Evolutionary conservation across 192 early-diverging fungal species (phyloP).

Genomic region (Coemansia sp.): DNA sequence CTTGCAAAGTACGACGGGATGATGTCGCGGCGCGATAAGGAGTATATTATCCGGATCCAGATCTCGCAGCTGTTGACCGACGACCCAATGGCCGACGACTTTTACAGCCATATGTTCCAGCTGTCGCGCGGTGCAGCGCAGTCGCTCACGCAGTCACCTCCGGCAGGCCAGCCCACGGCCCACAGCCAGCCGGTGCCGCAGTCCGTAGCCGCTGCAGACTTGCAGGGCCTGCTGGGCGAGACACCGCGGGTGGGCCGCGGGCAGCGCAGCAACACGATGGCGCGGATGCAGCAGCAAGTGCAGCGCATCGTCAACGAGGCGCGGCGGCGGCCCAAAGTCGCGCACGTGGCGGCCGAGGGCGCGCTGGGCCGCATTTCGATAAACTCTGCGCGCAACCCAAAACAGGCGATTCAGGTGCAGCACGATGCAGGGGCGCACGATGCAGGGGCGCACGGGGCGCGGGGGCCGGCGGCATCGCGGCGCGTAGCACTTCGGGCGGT

Average conservation of each 20-base stretch:
- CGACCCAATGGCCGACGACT: slow-evolving; percentile 91
- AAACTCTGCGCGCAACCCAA: slow-evolving; percentile 85
- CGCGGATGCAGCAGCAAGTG: slow-evolving; percentile 91
- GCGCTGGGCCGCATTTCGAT: slow-evolving; percentile 93
- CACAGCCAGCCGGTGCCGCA: background rate
- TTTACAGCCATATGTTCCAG: slow-evolving; percentile 92
- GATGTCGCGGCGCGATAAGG: slow-evolving; percentile 95
- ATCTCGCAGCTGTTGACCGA: slow-evolving; percentile 91
- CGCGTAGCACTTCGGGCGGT: slow-evolving; percentile 63
- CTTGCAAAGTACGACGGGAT: slow-evolving; percentile 81
- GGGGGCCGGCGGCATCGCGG: slow-evolving; percentile 58
- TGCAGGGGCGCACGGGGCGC: slow-evolving; percentile 19
- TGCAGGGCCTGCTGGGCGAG: slow-evolving; percentile 18
- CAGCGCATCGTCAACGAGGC: slow-evolving; percentile 94
- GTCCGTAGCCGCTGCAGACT: slow-evolving; percentile 15
- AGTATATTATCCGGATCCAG: slow-evolving; percentile 91
- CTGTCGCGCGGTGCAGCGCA: slow-evolving; percentile 56
- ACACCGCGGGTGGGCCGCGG: slow-evolving; percentile 10
- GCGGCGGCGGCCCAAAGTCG: slow-evolving; percentile 80
- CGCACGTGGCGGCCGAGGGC: slow-evolving; percentile 86
- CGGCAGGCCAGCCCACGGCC: slow-evolving; percentile 2
- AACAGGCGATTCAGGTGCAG: slow-evolving; percentile 76
- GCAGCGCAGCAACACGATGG: slow-evolving; percentile 54
- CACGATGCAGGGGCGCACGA: slow-evolving; percentile 36
- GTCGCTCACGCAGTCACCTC: slow-evolving; percentile 7